A percentile compares a stretch with the other conserved stretches of the same genome.
These are phyloP conservation scores for Lojkania enalia DNA, from an alignment of 2,329 filamentous ascomycete genomes.

Conservation along the genomic window DNA sequence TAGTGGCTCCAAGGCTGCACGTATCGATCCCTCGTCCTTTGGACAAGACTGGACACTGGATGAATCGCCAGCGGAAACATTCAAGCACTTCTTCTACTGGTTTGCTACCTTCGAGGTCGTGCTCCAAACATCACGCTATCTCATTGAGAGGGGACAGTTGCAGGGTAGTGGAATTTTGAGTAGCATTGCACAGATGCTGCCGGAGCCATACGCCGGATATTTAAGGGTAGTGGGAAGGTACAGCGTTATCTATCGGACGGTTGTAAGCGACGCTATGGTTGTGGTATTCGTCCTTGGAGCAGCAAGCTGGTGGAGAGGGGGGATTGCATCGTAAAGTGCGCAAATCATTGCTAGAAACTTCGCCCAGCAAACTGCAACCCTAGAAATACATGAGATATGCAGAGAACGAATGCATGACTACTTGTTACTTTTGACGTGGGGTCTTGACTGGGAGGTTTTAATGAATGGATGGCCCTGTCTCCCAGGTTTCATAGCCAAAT, in stretches of 20 bases:
- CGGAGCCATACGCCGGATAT: conserved; percentile 65
- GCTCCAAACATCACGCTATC: conserved; percentile 70
- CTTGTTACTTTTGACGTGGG: no score
- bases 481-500: no score
- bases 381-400: no score
- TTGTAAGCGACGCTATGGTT: conserved; percentile 73
- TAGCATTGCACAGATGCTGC: conserved; percentile 66
- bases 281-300: conserved; percentile 75
- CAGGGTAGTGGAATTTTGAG: conserved; percentile 66
- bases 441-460: no score
- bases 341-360: no score
- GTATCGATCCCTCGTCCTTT: conserved; percentile 39
- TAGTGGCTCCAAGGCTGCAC: conserved; percentile 65
- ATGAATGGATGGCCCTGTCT: no score
- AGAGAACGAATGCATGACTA: no score
- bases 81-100: conserved; percentile 71
- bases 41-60: conserved; percentile 37
- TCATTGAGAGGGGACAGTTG: conserved; percentile 65
- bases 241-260: conserved; percentile 70
- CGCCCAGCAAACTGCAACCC: no score
- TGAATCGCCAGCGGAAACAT: conserved; percentile 44
- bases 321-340: conserved; percentile 27
- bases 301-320: conserved; percentile 54
- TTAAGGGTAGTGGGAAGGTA: conserved; percentile 66
- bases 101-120: conserved; percentile 77